Evolutionary conservation across 345 rosid species (phyloP), one percentile per base, ranked within the genome.

Genomic region (Noccaea caerulescens): DNA sequence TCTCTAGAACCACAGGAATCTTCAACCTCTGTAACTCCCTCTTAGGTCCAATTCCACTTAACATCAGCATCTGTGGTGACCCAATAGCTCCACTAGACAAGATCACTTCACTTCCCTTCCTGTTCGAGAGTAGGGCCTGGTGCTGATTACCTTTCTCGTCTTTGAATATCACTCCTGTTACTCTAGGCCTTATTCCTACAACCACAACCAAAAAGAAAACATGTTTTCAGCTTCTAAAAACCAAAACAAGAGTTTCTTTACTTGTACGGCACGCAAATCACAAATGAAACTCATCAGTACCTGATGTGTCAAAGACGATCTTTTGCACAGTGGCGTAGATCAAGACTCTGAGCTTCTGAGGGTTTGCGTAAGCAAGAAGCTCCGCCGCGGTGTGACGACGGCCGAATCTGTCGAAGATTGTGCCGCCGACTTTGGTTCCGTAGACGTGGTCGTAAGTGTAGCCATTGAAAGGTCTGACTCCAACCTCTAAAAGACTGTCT

Each of bases 371-470:
- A 61, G 82, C 80, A n/a, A 95, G 99, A 10, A 95, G 96, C 73
- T 95, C 99, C 0, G 99, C 98, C 0, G 99, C 82, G 0, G 97
- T 92, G 76, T 88, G 97, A 23, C 98, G 87, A 62, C 97, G 97
- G 45, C 99, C 94, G 42, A 86, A 88, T 42, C 84, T 79, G 65
- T 95, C 99, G 44, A 88, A 95, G 52, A 84, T 92, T 46, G 98
- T 95, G 10, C 99, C 99, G 3, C 99, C 97, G 68, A 92, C 71
- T 76, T 95, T 95, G 77, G 99, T 95, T 56, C 99, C 99, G 58
- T 84, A 75, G 5, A 89, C 52, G 62, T 95, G 99, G 39, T 95
- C 97, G 52, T 84, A 95, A 11, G 98, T 94, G 78, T 84, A 88
- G 7, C 99, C 99, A 75, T 95, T 92, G 71, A 80, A 92, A 60